These are phyloP conservation scores for Calonectria montana DNA, from an alignment of 2,329 filamentous ascomycete genomes.

Conservation along the genomic window DNA sequence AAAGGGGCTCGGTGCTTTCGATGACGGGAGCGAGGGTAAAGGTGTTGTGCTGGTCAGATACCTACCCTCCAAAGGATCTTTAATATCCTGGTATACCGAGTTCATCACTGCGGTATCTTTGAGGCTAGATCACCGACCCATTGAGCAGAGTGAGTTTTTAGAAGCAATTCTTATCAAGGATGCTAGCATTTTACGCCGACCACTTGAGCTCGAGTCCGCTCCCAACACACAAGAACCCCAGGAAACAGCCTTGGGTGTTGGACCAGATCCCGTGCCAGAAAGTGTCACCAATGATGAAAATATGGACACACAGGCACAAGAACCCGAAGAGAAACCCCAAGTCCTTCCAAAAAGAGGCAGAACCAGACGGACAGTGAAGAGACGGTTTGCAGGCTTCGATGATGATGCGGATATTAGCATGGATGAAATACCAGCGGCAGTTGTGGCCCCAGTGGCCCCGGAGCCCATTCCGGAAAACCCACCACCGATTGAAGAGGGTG, in stretches of 20 bases:
- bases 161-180: slow-evolving; percentile 89
- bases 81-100: slow-evolving; percentile 73
- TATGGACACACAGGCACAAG: slow-evolving; percentile 20
- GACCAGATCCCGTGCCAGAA: slow-evolving; percentile 16
- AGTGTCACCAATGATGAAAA: slow-evolving; percentile 16
- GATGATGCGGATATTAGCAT: slow-evolving; percentile 55
- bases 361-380: slow-evolving; percentile 55
- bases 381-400: slow-evolving; percentile 80
- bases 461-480: slow-evolving; percentile 4
- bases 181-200: slow-evolving; percentile 75
- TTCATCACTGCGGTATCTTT: slow-evolving; percentile 78
- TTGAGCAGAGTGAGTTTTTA: slow-evolving; percentile 91
- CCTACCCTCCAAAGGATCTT: slow-evolving; percentile 66
- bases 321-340: slow-evolving; percentile 38
- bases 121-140: slow-evolving; percentile 81
- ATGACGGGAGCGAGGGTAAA: slow-evolving; percentile 71
- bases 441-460: background rate
- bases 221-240: slow-evolving; percentile 36
- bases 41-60: slow-evolving; percentile 85
- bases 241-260: background rate
- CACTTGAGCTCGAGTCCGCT: slow-evolving; percentile 65
- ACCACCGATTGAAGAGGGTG: slow-evolving; percentile 47
- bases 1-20: slow-evolving; percentile 75
- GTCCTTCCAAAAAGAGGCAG: slow-evolving; percentile 37
- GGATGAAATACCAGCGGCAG: slow-evolving; percentile 33